Conservation (phyloP, 106 monocot species). For the Dioscorea alata region DNA sequence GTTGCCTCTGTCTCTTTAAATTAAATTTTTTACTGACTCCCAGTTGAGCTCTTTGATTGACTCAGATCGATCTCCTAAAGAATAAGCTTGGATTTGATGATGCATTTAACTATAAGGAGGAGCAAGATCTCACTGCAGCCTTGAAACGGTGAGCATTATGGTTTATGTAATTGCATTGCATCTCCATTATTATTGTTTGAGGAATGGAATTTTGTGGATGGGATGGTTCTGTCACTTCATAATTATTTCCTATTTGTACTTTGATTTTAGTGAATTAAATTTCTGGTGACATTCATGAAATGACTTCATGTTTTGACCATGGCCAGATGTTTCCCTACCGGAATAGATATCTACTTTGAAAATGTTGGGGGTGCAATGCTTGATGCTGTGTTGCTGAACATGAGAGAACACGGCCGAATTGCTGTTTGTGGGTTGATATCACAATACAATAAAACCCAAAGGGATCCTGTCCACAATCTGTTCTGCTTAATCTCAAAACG, state of each 20-base stretch:
- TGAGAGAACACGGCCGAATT: slow-evolving; percentile 31
- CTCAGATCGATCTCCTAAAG: slow-evolving; percentile 18
- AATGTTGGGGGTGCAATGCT: slow-evolving; percentile 50
- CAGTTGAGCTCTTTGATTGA: background rate
- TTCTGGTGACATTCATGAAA: no score
- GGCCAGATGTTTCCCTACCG: slow-evolving; percentile 28
- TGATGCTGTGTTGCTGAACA: slow-evolving; percentile 45
- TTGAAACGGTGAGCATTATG: slow-evolving; percentile 11
- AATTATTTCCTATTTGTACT: no score
- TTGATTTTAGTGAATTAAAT: no score
- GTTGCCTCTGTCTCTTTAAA: no score
- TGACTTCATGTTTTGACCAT: no score
- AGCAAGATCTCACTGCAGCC: slow-evolving; percentile 14
- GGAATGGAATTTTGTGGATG: background rate
- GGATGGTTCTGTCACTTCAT: no score
- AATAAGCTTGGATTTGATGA: slow-evolving; percentile 18
- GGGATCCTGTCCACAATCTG: slow-evolving; percentile 27
- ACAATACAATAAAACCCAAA: slow-evolving; percentile 31
- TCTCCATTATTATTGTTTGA: background rate
- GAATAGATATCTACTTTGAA: slow-evolving; percentile 57
- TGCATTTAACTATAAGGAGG: slow-evolving; percentile 21
- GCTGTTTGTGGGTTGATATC: slow-evolving; percentile 49
- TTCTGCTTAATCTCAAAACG: slow-evolving; percentile 19
- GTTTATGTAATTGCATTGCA: background rate
- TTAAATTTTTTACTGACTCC: no score